Conservation (phyloP, 371 early-diverging fungal species). For the Zopfochytrium polystomum region DNA sequence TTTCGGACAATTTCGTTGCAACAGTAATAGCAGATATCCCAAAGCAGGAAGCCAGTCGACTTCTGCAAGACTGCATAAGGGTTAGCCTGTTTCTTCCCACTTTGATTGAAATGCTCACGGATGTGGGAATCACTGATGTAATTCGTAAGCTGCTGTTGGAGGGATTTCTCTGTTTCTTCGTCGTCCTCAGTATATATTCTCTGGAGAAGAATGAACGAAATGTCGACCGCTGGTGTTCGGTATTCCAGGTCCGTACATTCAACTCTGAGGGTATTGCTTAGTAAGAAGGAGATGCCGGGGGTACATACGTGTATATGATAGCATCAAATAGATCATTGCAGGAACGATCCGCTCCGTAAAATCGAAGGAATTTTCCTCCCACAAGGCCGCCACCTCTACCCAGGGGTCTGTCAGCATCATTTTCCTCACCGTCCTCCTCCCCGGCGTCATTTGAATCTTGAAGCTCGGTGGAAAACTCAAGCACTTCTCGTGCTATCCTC, state of each 20-base stretch:
- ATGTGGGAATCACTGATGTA: too few relatives aligned
- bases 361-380: slow-evolving; percentile 10
- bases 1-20: too few relatives aligned
- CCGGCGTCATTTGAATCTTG: background rate
- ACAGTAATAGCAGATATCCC: too few relatives aligned
- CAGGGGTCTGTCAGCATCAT: background rate
- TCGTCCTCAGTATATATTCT: slow-evolving; percentile 8
- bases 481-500: too few relatives aligned
- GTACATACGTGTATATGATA: slow-evolving; percentile 13
- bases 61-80: too few relatives aligned
- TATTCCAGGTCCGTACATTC: slow-evolving; percentile 9
- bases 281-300: too few relatives aligned
- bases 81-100: too few relatives aligned
- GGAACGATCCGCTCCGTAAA: slow-evolving; percentile 10
- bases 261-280: too few relatives aligned
- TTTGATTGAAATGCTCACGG: too few relatives aligned
- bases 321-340: slow-evolving; percentile 12
- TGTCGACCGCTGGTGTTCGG: slow-evolving; percentile 4
- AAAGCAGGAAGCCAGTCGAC: too few relatives aligned
- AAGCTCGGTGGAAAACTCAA: slow-evolving; percentile 9
- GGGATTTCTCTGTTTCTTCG: too few relatives aligned
- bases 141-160: too few relatives aligned
- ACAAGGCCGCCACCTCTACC: slow-evolving; percentile 1
- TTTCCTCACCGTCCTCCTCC: slow-evolving; percentile 1
- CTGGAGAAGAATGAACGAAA: slow-evolving; percentile 4